Evolutionary conservation across 257 asterid genomes (phyloP).

Genomic region (Penstemon newberryi): DNA sequence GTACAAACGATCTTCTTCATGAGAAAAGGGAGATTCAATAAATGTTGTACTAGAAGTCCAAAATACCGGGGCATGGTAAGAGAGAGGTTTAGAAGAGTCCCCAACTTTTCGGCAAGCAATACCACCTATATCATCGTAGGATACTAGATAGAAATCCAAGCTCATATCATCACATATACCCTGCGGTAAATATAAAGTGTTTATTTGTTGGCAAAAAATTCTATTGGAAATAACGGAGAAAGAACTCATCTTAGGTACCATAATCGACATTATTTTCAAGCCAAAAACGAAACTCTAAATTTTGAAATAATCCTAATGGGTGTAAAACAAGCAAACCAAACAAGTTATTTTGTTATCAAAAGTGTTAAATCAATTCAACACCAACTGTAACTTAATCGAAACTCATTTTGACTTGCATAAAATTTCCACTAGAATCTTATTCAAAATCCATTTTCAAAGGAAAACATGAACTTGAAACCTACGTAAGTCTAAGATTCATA

Average conservation of each 20-base stretch:
- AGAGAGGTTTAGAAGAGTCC: constrained; percentile 47
- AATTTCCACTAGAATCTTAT: neutral
- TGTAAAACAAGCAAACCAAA: constrained; percentile 1
- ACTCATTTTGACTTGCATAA: neutral
- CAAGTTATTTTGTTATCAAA: neutral
- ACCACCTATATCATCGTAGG: constrained; percentile 85
- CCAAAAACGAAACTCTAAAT: too few relatives aligned
- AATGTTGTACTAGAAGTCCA: constrained; percentile 66
- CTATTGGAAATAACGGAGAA: too few relatives aligned
- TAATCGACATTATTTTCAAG: too few relatives aligned
- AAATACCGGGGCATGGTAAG: constrained; percentile 61
- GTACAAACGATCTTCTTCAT: constrained; percentile 61
- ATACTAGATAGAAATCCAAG: constrained; percentile 74
- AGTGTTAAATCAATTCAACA: neutral
- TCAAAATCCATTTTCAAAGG: neutral
- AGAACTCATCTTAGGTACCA: too few relatives aligned
- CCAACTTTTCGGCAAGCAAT: constrained; percentile 81
- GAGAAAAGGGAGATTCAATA: constrained; percentile 62
- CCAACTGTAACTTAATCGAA: neutral
- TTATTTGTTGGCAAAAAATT: too few relatives aligned
- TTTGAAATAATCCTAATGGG: neutral
- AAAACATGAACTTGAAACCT: neutral
- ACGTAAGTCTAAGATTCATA: neutral
- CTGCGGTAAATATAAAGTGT: constrained; percentile 36
- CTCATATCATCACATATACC: constrained; percentile 72